These are phyloP conservation scores for Candida orba DNA, from an alignment of 805 yeast species.

Conservation along the genomic window DNA sequence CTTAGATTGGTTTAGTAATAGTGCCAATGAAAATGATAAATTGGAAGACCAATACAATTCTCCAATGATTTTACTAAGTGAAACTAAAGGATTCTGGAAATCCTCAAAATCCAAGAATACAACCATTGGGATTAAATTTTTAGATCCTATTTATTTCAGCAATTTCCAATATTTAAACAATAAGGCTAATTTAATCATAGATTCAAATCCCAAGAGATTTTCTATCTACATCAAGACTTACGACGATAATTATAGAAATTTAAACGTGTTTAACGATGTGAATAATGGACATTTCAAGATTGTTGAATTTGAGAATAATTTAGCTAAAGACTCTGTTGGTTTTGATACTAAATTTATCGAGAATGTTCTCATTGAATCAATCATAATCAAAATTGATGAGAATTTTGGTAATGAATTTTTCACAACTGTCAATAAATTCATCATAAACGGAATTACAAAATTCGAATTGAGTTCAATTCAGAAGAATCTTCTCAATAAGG, in stretches of 20 bases:
- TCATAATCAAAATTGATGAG: constrained; percentile 25
- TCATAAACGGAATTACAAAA: constrained; percentile 35
- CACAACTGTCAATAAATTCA: constrained; percentile 31
- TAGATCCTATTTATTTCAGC: constrained; percentile 31
- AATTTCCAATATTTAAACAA: constrained; percentile 31
- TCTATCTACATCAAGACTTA: constrained; percentile 19
- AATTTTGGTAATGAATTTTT: constrained; percentile 32
- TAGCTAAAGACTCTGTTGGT: constrained; percentile 19
- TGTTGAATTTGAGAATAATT: constrained; percentile 23
- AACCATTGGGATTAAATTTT: constrained; percentile 29
- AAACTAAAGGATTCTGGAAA: constrained; percentile 22
- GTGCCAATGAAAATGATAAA: not conserved
- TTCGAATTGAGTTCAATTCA: constrained; percentile 24
- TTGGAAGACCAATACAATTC: constrained; percentile 1
- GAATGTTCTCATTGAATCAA: constrained; percentile 26
- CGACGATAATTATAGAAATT: not conserved
- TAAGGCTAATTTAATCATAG: constrained; percentile 30
- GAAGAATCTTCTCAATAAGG: constrained; percentile 10
- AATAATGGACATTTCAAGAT: constrained; percentile 17
- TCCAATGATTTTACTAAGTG: constrained; percentile 19
- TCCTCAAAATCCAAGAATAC: constrained; percentile 6
- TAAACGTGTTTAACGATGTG: constrained; percentile 5
- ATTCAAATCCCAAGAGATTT: constrained; percentile 32
- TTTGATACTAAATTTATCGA: constrained; percentile 25
- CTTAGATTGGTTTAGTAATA: not conserved